phyloP scores from a whole-genome alignment of 305 asterid genomes.

The Andrographis paniculata region DNA sequence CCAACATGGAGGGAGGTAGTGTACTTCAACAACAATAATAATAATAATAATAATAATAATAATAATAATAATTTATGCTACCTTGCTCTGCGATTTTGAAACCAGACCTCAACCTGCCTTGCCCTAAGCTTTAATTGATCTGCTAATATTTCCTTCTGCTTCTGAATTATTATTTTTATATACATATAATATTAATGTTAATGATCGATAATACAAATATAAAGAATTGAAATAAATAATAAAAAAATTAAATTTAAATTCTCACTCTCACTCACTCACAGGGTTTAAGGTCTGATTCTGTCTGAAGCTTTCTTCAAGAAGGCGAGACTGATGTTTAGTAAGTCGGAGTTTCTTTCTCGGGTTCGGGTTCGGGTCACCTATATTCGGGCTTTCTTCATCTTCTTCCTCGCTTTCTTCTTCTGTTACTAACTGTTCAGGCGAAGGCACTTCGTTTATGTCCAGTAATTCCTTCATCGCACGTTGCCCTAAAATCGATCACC shows the following conservation, averaged over 20 bases:
- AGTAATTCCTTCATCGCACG: no score
- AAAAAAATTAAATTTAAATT: slow-evolving; percentile 8
- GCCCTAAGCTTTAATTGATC: slow-evolving; percentile 51
- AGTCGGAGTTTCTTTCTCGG: slow-evolving; percentile 71
- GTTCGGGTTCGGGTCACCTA: slow-evolving; percentile 14
- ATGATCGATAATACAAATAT: not conserved
- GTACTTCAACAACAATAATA: not conserved
- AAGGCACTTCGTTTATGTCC: not conserved
- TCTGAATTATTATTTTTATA: slow-evolving; percentile 44
- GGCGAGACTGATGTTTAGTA: slow-evolving; percentile 56
- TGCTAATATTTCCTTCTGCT: slow-evolving; percentile 62
- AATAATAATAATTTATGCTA: not conserved
- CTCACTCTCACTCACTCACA: no score
- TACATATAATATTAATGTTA: not conserved
- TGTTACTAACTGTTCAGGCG: not conserved
- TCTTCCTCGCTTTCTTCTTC: slow-evolving; percentile 12
- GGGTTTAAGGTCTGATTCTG: slow-evolving; percentile 54
- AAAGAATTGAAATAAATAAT: not conserved
- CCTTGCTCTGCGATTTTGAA: slow-evolving; percentile 96
- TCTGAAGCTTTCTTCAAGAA: slow-evolving; percentile 61
- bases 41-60: not conserved
- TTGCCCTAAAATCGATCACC: no score
- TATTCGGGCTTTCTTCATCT: slow-evolving; percentile 41
- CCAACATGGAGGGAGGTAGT: not conserved
- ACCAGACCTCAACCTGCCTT: slow-evolving; percentile 91